These are phyloP conservation scores for Saccharata proteae DNA, from an alignment of 2,329 filamentous ascomycete genomes.

Conservation along the genomic window DNA sequence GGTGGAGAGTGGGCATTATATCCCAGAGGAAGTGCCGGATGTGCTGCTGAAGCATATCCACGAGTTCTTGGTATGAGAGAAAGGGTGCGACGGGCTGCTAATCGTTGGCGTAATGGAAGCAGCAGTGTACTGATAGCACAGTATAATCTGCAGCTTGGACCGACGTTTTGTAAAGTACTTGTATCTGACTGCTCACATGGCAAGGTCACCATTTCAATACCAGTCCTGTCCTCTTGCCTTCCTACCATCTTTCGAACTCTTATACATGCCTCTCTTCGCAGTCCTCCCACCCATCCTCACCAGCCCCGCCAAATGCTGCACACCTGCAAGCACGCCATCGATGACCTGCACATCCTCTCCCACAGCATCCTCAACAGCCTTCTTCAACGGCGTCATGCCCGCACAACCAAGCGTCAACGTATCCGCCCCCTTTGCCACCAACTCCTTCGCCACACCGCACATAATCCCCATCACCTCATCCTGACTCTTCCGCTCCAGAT, in stretches of 20 bases:
- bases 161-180: too few relatives aligned
- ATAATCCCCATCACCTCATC: conserved; percentile 29
- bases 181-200: too few relatives aligned
- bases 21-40: conserved; percentile 40
- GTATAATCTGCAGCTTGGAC: too few relatives aligned
- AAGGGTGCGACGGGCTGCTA: too few relatives aligned
- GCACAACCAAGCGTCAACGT: conserved; percentile 35
- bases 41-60: conserved; percentile 23
- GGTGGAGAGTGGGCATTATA: conserved; percentile 38
- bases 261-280: conserved; percentile 33
- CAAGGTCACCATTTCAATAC: too few relatives aligned
- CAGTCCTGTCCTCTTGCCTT: conserved; percentile 29
- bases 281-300: conserved; percentile 35
- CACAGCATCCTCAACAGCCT: conserved; percentile 35
- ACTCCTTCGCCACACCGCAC: conserved; percentile 23
- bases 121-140: too few relatives aligned
- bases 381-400: conserved; percentile 37
- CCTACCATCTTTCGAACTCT: conserved; percentile 26
- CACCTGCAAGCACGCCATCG: conserved; percentile 38
- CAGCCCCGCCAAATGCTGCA: conserved; percentile 34
- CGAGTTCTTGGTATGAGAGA: conserved; percentile 6
- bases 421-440: conserved; percentile 32
- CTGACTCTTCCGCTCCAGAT: conserved; percentile 29
- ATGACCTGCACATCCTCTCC: conserved; percentile 35
- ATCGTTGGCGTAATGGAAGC: too few relatives aligned